Base-by-base conservation (phyloP, 345 rosid genomes). In the Eutrema heterophyllum region DNA sequence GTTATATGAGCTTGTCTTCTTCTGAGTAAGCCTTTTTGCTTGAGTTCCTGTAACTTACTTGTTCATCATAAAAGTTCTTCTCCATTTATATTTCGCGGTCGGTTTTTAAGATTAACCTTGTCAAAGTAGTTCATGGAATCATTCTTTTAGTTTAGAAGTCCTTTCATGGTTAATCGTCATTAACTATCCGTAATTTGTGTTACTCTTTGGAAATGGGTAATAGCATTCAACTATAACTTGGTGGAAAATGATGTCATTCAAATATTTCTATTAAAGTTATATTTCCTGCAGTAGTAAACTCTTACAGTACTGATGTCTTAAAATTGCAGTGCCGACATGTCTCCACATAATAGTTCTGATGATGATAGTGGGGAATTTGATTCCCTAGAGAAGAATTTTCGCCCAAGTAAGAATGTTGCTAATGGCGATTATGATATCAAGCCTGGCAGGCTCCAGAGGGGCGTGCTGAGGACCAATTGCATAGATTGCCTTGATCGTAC, bases 401-500 rank as follows among this genome's bases (percentile, higher is more conserved):
- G 68, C 76, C 84, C 80, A 51, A 81, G 74, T 40, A 80, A 76
- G 54, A 67, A 60, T 76, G 30, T 78, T 76, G 77, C 81, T 48
- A 84, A 86, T 73, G 95, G 85, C 55, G 77, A 84, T 72, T 80
- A 75, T 75, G 78, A 75, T 81, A 49, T 60, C 70, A 87, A 86
- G 83, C 79, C 78, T 75, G 79, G 81, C 36, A 84, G 38, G 80
- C 84, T 92, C 79, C 99, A 96, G 73, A 87, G 40, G 32, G 99
- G 99, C 39, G 99, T 96, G 49, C 85, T 96, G 48, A 83, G 99
- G 81, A 96, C 99, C 75, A 96, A 92, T 79, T 96, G 99, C 79
- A 96, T 96, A 71, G 99, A 96, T 72, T 96, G 98, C 85, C 87
- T 96, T 56, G 99, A 96, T 74, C 96, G 99, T 26, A 96, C 99